These are phyloP conservation scores for Coemansia sp. DNA, from an alignment of 192 early-diverging fungal species.

Conservation along the genomic window DNA sequence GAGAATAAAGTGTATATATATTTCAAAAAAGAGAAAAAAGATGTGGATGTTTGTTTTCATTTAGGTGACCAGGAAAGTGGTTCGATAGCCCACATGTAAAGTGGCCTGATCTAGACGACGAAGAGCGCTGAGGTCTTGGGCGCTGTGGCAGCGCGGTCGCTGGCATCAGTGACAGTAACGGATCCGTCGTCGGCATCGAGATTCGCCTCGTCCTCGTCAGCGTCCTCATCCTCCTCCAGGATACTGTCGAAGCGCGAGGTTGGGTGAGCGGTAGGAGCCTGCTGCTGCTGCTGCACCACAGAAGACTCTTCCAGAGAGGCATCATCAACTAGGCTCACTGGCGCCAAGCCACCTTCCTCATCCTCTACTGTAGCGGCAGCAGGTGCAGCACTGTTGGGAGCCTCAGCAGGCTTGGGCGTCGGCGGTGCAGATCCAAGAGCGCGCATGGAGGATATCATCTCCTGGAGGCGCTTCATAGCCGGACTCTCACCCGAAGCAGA, in stretches of 20 bases:
- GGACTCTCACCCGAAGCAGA: slow-evolving; percentile 11
- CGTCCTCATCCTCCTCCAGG: slow-evolving; percentile 50
- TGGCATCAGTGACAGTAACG: slow-evolving; percentile 1
- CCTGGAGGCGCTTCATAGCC: slow-evolving; percentile 47
- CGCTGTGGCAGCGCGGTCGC: background rate
- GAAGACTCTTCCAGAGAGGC: background rate
- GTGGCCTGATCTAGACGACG: background rate
- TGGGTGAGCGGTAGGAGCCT: slow-evolving; percentile 41
- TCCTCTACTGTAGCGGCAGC: background rate
- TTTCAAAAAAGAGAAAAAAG: background rate
- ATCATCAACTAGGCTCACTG: background rate
- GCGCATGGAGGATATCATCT: slow-evolving; percentile 51
- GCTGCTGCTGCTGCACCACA: background rate
- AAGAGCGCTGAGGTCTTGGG: slow-evolving; percentile 3
- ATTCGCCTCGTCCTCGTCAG: slow-evolving; percentile 37
- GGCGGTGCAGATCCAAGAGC: background rate
- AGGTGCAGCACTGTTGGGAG: background rate
- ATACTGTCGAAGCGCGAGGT: slow-evolving; percentile 54
- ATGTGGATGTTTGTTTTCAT: background rate
- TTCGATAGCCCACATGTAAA: background rate
- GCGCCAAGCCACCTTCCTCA: background rate
- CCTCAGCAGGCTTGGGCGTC: background rate
- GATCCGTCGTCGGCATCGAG: slow-evolving; percentile 12
- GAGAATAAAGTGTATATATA: background rate
- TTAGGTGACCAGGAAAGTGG: background rate